A percentile compares a stretch with the other conserved stretches of the same genome.
phyloP scores from a whole-genome alignment of 1,139 yeast genomes.

The Diutina neorugosa region DNA sequence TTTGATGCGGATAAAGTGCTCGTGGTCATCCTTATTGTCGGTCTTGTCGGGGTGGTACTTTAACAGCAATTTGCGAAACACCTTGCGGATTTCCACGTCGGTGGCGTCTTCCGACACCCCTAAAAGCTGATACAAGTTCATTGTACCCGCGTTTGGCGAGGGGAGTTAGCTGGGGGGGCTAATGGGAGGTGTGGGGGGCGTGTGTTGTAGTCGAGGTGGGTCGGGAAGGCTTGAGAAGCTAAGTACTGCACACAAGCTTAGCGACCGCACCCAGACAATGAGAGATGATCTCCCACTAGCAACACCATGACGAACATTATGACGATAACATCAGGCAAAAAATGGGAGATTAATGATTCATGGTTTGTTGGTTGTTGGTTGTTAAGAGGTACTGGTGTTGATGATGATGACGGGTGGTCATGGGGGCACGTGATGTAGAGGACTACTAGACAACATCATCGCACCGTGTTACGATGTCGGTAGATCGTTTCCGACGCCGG shows the following conservation, averaged over 20 bases:
- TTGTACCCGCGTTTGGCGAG: neutral
- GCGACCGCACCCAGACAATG: neutral
- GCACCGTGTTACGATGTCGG: too few relatives aligned
- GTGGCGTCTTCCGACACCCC: constrained; percentile 50
- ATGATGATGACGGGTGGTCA: too few relatives aligned
- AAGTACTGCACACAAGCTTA: neutral
- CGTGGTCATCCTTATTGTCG: constrained; percentile 37
- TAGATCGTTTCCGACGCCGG: too few relatives aligned
- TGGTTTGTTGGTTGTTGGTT: too few relatives aligned
- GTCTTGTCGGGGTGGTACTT: constrained; percentile 93
- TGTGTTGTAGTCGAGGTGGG: neutral
- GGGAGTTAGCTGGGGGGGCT: neutral
- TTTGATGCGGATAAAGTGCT: constrained; percentile 29
- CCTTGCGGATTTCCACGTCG: constrained; percentile 69
- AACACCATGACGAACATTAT: too few relatives aligned
- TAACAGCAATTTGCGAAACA: constrained; percentile 75
- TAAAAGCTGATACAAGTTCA: constrained; percentile 22
- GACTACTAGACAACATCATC: too few relatives aligned
- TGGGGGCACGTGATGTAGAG: too few relatives aligned
- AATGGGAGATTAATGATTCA: too few relatives aligned
- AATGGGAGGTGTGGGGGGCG: neutral
- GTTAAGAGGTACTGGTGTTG: too few relatives aligned
- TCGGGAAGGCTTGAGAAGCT: neutral
- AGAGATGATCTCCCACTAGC: too few relatives aligned
- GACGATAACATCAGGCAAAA: too few relatives aligned